phyloP scores from a whole-genome alignment of 257 asterid species.

The Jasminum sambac region DNA sequence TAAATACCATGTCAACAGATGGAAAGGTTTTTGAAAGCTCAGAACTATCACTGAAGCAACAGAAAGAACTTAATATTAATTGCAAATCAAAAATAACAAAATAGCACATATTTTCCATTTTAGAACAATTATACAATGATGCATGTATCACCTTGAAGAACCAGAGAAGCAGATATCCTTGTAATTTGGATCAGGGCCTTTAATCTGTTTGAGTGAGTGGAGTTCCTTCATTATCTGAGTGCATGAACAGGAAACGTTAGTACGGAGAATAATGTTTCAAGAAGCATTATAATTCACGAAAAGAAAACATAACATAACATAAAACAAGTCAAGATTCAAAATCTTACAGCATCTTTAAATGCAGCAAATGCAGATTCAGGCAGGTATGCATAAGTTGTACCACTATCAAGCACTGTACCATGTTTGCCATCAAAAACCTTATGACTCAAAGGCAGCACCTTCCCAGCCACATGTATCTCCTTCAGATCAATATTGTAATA shows the following conservation, averaged over 20 bases:
- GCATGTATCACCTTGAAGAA: conserved; percentile 79
- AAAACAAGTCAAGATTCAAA: conserved; percentile 23
- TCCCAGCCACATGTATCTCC: conserved; percentile 97
- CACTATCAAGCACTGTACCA: conserved; percentile 94
- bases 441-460: conserved; percentile 61
- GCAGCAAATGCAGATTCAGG: conserved; percentile 88
- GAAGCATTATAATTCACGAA: conserved; percentile 4
- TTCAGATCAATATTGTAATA: conserved; percentile 96
- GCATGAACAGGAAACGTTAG: conserved; percentile 29
- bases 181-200: conserved; percentile 91
- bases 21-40: conserved; percentile 77
- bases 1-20: conserved; percentile 84
- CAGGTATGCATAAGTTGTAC: conserved; percentile 96
- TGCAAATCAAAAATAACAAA: conserved; percentile 23
- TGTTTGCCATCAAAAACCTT: conserved; percentile 80
- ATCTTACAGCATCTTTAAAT: conserved; percentile 84
- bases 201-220: conserved; percentile 67
- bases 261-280: neutral
- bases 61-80: conserved; percentile 32
- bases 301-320: conserved; percentile 27
- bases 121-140: conserved; percentile 18
- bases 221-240: conserved; percentile 70
- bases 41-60: conserved; percentile 64
- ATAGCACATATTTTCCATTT: conserved; percentile 13
- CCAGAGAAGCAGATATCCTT: conserved; percentile 95